A percentile compares a stretch with the other conserved stretches of the same genome.
phyloP scores from a whole-genome alignment of 352 stramenopile species.

The Phytophthora nicotianae region DNA sequence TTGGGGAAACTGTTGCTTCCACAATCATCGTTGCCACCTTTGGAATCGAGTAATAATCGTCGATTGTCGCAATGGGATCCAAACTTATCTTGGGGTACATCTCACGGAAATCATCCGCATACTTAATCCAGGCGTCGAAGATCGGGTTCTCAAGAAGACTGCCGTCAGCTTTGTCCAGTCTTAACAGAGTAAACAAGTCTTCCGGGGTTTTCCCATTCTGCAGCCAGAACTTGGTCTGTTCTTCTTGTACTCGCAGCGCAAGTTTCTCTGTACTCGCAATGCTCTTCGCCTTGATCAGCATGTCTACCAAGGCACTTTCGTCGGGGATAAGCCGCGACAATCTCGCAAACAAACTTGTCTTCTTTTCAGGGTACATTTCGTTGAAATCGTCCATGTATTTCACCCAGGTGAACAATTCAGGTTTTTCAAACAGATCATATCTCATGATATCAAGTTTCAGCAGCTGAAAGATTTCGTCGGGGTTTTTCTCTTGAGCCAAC shows the following conservation, averaged over 20 bases:
- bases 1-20: slow-evolving; percentile 2
- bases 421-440: slow-evolving; percentile 9
- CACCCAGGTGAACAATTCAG: slow-evolving; percentile 11
- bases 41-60: neutral
- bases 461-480: neutral
- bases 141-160: slow-evolving; percentile 6
- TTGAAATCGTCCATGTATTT: slow-evolving; percentile 23
- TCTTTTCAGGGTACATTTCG: neutral
- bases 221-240: slow-evolving; percentile 12
- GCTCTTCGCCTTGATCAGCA: slow-evolving; percentile 14
- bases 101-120: slow-evolving; percentile 14
- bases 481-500: neutral
- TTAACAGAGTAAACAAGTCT: slow-evolving; percentile 1
- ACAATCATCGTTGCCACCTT: slow-evolving; percentile 11
- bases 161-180: neutral
- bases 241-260: slow-evolving; percentile 8
- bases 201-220: neutral
- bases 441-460: slow-evolving; percentile 13
- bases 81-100: slow-evolving; percentile 6
- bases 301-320: slow-evolving; percentile 1
- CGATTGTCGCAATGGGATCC: slow-evolving; percentile 3
- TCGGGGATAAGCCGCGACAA: neutral
- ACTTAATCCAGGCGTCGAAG: slow-evolving; percentile 7
- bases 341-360: slow-evolving; percentile 5
- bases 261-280: slow-evolving; percentile 9